phyloP scores from a whole-genome alignment of 352 stramenopile genomes.

The Pythium insidiosum region DNA sequence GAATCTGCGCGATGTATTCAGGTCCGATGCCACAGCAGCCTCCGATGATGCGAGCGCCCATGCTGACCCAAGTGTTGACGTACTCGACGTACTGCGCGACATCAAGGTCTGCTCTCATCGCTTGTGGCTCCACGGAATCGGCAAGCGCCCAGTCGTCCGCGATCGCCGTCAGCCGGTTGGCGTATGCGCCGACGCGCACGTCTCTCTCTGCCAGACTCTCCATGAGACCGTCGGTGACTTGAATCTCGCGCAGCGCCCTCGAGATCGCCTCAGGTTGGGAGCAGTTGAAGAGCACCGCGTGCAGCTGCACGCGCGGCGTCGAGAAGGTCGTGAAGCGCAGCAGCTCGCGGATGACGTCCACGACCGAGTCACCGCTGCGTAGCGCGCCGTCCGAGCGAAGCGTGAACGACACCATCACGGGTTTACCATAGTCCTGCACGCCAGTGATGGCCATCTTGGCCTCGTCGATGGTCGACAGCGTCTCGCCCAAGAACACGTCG shows the following conservation, averaged over 20 bases:
- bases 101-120: constrained; percentile 77
- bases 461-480: constrained; percentile 81
- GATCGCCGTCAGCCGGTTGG: constrained; percentile 83
- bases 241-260: constrained; percentile 54
- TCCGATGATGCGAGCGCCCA: constrained; percentile 67
- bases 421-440: constrained; percentile 28
- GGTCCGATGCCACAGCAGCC: constrained; percentile 90
- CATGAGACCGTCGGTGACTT: constrained; percentile 11
- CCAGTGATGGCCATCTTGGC: constrained; percentile 74
- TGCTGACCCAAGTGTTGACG: constrained; percentile 52
- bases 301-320: constrained; percentile 15
- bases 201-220: constrained; percentile 7
- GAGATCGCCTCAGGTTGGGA: constrained; percentile 81
- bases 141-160: constrained; percentile 66
- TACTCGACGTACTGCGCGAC: constrained; percentile 62
- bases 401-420: constrained; percentile 82
- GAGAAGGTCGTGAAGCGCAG: constrained; percentile 20
- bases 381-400: constrained; percentile 53
- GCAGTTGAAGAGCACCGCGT: constrained; percentile 88
- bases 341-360: constrained; percentile 28
- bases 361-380: constrained; percentile 61
- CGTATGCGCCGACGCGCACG: constrained; percentile 73
- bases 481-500: constrained; percentile 83
- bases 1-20: constrained; percentile 68
- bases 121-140: constrained; percentile 60